phyloP scores from a whole-genome alignment of 75 land plant species.

The Chamaecyparis obtusa region DNA sequence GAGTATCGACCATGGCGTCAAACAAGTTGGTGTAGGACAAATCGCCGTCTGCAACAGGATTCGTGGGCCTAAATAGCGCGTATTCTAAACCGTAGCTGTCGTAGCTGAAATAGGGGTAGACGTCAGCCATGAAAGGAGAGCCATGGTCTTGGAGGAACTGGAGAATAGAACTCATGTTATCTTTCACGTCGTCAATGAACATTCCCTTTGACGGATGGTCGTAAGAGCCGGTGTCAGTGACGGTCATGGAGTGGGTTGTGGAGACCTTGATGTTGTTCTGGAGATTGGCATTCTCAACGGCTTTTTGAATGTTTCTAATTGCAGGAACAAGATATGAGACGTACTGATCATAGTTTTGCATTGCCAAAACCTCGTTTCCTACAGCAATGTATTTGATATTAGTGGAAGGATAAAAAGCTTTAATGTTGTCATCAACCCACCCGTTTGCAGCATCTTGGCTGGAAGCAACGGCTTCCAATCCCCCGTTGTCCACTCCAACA shows the following conservation, averaged over 20 bases:
- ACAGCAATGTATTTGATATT: slow-evolving; percentile 21
- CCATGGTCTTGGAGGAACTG: background rate
- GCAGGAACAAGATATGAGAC: slow-evolving; percentile 12
- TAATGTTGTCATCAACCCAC: slow-evolving; percentile 34
- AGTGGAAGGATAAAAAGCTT: slow-evolving; percentile 19
- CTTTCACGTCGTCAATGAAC: slow-evolving; percentile 9
- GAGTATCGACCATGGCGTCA: slow-evolving; percentile 55
- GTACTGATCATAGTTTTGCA: background rate
- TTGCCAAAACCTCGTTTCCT: slow-evolving; percentile 30
- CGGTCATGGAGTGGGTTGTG: slow-evolving; percentile 29
- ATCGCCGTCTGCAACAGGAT: background rate
- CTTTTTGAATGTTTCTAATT: slow-evolving; percentile 35
- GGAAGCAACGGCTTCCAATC: slow-evolving; percentile 23
- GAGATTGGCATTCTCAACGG: slow-evolving; percentile 25
- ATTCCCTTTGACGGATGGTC: slow-evolving; percentile 43
- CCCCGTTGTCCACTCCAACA: slow-evolving; percentile 26
- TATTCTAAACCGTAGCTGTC: background rate
- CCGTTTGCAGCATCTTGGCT: slow-evolving; percentile 21
- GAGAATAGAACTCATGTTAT: background rate
- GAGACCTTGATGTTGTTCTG: slow-evolving; percentile 45
- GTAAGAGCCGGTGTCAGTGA: slow-evolving; percentile 25
- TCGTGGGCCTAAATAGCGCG: background rate
- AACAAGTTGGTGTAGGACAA: slow-evolving; percentile 32
- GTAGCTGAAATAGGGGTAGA: slow-evolving; percentile 8
- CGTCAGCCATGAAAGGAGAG: slow-evolving; percentile 11